Evolutionary conservation across 768 basidiomycete species (phyloP), one percentile per base, ranked within the genome.

Genomic region (Imleria badia): DNA sequence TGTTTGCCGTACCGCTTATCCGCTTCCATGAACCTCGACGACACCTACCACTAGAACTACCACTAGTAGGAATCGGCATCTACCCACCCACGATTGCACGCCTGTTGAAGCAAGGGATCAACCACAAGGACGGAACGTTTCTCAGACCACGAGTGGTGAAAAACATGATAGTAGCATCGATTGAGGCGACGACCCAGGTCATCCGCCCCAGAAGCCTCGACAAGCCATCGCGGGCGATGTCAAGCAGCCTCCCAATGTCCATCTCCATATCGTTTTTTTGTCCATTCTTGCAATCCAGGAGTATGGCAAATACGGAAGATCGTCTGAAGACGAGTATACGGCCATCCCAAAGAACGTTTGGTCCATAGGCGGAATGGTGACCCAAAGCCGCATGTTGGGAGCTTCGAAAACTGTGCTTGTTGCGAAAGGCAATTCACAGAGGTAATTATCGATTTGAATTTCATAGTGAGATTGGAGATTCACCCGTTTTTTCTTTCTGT

Each of bases 381-480:
- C 17, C 59, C 69, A 0, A 87, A 87, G 55, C 90, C 88, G 1
- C 76, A 3, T 26, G 26, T n/a, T n/a, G n/a, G n/a, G n/a, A n/a
- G n/a, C n/a, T n/a, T n/a, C n/a, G n/a, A n/a, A n/a, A n/a, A n/a
- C n/a, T 26, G 26, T 26, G 6, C 85, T 2, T 80, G 81, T 51
- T 99, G 96, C 68, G 78, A 80, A 47, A 86, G 89, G 54, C 84
- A 87, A 60, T 97, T 96, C 67, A 92, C 91, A 15, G 89, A 95
- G 65, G 96, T 97, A 70, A 53, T 85, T 79, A 15, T 29, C n/a
- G n/a, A n/a, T n/a, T n/a, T n/a, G n/a, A n/a, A n/a, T n/a, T n/a
- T n/a, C n/a, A n/a, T n/a, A n/a, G n/a, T n/a, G n/a, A n/a, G n/a
- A n/a, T n/a, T n/a, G n/a, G n/a, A n/a, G n/a, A 26, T 6, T 26